Evolutionary conservation across 192 early-diverging fungal species (phyloP).

Genomic region (Coemansia sp.): DNA sequence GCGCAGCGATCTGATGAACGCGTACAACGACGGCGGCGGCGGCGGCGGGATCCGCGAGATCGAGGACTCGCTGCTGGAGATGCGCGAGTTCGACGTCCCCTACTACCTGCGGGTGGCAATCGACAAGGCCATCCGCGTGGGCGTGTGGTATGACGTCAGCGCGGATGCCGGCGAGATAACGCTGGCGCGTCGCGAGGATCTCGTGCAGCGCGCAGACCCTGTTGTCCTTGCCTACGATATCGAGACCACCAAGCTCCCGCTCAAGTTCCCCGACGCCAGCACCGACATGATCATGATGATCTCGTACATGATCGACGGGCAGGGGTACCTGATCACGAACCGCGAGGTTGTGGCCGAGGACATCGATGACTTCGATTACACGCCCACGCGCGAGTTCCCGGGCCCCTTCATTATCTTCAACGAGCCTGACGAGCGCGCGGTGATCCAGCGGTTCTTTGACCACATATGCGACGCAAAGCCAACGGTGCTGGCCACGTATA

Average conservation of each 20-base stretch:
- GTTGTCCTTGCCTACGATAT: slow-evolving; percentile 97
- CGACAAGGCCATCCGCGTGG: slow-evolving; percentile 90
- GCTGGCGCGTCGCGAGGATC: slow-evolving; percentile 68
- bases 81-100: slow-evolving; percentile 97
- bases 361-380: slow-evolving; percentile 98
- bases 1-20: slow-evolving; percentile 60
- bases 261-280: slow-evolving; percentile 93
- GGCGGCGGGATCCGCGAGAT: slow-evolving; percentile 21
- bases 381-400: slow-evolving; percentile 91
- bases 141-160: slow-evolving; percentile 87
- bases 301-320: slow-evolving; percentile 99
- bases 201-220: slow-evolving; percentile 91
- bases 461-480: slow-evolving; percentile 84
- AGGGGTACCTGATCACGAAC: slow-evolving; percentile 97
- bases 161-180: slow-evolving; percentile 64
- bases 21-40: slow-evolving; percentile 62
- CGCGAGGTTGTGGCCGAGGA: slow-evolving; percentile 92
- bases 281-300: slow-evolving; percentile 99
- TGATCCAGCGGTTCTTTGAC: slow-evolving; percentile 86
- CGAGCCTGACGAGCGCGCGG: slow-evolving; percentile 78
- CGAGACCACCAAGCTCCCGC: slow-evolving; percentile 95
- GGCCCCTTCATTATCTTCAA: slow-evolving; percentile 98
- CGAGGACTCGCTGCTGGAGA: slow-evolving; percentile 77
- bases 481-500: slow-evolving; percentile 92
- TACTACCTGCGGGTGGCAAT: slow-evolving; percentile 96